Conservation (phyloP, 1,284 basidiomycete species). For the Lignosus rhinocerotis region DNA sequence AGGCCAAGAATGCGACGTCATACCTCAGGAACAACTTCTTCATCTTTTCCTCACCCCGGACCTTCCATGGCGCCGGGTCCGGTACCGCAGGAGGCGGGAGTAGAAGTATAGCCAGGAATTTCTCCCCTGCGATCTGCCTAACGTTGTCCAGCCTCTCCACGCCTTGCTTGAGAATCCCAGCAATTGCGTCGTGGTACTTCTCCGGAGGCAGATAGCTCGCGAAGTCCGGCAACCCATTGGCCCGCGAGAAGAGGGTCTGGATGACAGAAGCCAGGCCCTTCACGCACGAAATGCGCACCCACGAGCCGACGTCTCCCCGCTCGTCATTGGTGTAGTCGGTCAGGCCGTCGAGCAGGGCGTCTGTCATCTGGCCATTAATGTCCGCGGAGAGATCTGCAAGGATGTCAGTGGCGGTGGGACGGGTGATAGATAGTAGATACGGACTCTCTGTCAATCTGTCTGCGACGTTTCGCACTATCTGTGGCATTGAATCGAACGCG, state of each 20-base stretch:
- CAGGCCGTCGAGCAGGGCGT: slow-evolving; percentile 65
- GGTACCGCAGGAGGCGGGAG: slow-evolving; percentile 44
- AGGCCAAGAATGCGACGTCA: slow-evolving; percentile 21
- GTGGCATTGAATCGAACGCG: slow-evolving; percentile 66
- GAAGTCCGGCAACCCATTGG: slow-evolving; percentile 43
- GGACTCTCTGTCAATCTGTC: slow-evolving; percentile 47
- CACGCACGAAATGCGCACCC: slow-evolving; percentile 84
- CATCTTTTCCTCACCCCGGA: slow-evolving; percentile 49
- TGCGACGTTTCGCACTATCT: slow-evolving; percentile 52
- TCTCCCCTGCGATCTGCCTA: slow-evolving; percentile 73
- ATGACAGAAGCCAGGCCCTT: slow-evolving; percentile 56
- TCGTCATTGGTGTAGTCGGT: slow-evolving; percentile 93
- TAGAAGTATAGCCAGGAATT: slow-evolving; percentile 53
- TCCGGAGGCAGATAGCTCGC: slow-evolving; percentile 58
- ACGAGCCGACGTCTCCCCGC: slow-evolving; percentile 96
- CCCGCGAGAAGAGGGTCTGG: slow-evolving; percentile 47
- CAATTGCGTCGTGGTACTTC: slow-evolving; percentile 59
- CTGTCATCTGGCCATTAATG: slow-evolving; percentile 45
- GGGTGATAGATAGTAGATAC: slow-evolving; percentile 21
- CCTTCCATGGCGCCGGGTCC: slow-evolving; percentile 46
- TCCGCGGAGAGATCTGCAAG: slow-evolving; percentile 49
- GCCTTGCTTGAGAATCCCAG: slow-evolving; percentile 83
- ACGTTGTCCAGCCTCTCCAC: slow-evolving; percentile 92
- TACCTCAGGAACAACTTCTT: slow-evolving; percentile 57
- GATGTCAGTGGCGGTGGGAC: neutral